Percentiles rank a stretch among this genome's conserved stretches.
phyloP scores from a whole-genome alignment of 2,329 filamentous ascomycete genomes.

The Penicillium freii region DNA sequence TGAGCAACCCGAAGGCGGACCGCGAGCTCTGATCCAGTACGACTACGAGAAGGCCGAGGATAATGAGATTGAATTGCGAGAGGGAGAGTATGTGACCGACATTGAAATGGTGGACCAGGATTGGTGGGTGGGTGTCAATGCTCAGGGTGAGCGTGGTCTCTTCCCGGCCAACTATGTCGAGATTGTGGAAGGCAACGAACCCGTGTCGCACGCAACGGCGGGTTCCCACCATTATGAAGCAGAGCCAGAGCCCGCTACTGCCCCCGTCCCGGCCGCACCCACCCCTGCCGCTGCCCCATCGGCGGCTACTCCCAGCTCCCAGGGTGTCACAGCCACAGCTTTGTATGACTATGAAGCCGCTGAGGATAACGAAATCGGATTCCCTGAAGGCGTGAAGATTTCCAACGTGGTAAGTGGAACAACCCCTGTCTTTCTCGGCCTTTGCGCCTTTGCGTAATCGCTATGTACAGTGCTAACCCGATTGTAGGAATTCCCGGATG shows the following conservation, averaged over 20 bases:
- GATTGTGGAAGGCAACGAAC: slow-evolving; percentile 63
- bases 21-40: slow-evolving; percentile 78
- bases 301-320: slow-evolving; percentile 29
- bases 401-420: slow-evolving; percentile 65
- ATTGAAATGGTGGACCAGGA: slow-evolving; percentile 98
- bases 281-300: slow-evolving; percentile 40
- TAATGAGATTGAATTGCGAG: slow-evolving; percentile 87
- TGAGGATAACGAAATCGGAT: slow-evolving; percentile 83
- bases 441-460: background rate
- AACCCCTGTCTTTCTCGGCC: background rate
- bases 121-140: slow-evolving; percentile 97
- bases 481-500: slow-evolving; percentile 83
- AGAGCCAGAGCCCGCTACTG: slow-evolving; percentile 34
- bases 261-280: slow-evolving; percentile 39
- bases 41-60: slow-evolving; percentile 98
- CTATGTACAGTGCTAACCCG: slow-evolving; percentile 24
- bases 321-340: slow-evolving; percentile 71
- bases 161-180: slow-evolving; percentile 99
- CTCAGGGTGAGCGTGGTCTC: slow-evolving; percentile 76
- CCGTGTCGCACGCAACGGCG: slow-evolving; percentile 27
- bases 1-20: slow-evolving; percentile 52
- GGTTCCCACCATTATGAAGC: slow-evolving; percentile 30
- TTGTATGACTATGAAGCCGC: slow-evolving; percentile 96
- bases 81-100: slow-evolving; percentile 83
- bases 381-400: slow-evolving; percentile 84